Evolutionary conservation across 139 green algal genomes (phyloP).

Genomic region (Chlamydomonas applanata): DNA sequence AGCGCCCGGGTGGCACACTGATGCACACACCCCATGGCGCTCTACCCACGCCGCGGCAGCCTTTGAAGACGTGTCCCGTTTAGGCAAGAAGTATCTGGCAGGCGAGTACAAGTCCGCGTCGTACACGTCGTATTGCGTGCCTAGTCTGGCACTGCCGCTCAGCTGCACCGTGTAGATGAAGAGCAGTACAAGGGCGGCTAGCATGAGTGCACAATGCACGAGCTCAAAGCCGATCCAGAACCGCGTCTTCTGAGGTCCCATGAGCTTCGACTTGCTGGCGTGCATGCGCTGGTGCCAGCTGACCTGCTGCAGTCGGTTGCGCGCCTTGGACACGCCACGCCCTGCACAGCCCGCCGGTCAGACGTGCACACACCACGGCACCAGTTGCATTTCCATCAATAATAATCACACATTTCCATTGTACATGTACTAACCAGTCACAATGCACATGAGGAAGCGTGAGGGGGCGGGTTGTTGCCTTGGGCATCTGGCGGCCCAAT

Average conservation of each 20-base stretch:
- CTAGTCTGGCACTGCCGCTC: background rate
- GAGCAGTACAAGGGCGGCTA: constrained; percentile 2
- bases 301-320: background rate
- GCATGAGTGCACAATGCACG: background rate
- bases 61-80: background rate
- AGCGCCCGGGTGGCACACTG: no score
- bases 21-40: no score
- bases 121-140: constrained; percentile 1
- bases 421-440: no score
- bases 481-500: no score
- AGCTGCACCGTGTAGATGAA: background rate
- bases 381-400: no score
- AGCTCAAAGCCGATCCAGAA: background rate
- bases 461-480: no score
- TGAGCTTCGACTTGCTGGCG: background rate
- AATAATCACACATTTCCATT: no score
- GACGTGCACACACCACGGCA: no score
- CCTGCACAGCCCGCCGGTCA: background rate
- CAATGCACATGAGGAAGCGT: no score
- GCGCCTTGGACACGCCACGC: background rate
- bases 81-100: background rate
- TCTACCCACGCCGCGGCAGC: no score
- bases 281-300: background rate
- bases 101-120: background rate
- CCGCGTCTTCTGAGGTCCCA: background rate